These are phyloP conservation scores for Mortierella sp. DNA, from an alignment of 371 early-diverging fungal species.

Conservation along the genomic window DNA sequence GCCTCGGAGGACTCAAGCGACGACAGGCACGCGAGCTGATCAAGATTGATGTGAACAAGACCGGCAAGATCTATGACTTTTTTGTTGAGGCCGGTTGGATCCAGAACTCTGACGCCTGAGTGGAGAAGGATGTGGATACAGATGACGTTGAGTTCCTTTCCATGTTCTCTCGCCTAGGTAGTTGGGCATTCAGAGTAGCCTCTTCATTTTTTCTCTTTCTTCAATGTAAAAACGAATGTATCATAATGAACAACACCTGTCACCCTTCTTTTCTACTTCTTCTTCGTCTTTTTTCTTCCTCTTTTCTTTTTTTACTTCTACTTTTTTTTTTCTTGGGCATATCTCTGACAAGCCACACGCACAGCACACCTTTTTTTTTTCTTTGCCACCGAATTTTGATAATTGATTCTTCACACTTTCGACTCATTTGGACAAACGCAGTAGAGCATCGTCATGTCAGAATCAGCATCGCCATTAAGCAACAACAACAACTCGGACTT, in stretches of 20 bases:
- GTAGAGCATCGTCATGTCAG: background rate
- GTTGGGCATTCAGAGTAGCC: background rate
- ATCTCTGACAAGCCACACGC: slow-evolving; percentile 4
- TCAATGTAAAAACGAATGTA: slow-evolving; percentile 6
- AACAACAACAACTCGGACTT: slow-evolving; percentile 10
- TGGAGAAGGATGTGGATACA: background rate
- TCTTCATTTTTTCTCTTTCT: background rate
- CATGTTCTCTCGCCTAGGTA: background rate
- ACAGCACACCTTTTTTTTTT: background rate
- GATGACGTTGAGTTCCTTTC: background rate
- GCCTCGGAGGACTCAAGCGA: slow-evolving; percentile 78
- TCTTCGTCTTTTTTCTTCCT: background rate
- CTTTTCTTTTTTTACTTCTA: background rate
- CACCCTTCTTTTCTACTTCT: background rate
- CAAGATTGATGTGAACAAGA: slow-evolving; percentile 92
- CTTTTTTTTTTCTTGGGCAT: background rate
- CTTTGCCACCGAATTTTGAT: background rate
- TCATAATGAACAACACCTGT: background rate
- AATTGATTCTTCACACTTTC: background rate
- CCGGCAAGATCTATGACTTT: slow-evolving; percentile 88
- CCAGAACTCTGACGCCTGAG: slow-evolving; percentile 51
- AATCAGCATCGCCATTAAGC: background rate
- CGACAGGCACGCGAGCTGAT: slow-evolving; percentile 84
- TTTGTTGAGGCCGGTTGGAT: slow-evolving; percentile 95
- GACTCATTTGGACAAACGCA: background rate